Base-by-base conservation (phyloP, 2,329 filamentous ascomycete species). In the Fusarium sororula region DNA sequence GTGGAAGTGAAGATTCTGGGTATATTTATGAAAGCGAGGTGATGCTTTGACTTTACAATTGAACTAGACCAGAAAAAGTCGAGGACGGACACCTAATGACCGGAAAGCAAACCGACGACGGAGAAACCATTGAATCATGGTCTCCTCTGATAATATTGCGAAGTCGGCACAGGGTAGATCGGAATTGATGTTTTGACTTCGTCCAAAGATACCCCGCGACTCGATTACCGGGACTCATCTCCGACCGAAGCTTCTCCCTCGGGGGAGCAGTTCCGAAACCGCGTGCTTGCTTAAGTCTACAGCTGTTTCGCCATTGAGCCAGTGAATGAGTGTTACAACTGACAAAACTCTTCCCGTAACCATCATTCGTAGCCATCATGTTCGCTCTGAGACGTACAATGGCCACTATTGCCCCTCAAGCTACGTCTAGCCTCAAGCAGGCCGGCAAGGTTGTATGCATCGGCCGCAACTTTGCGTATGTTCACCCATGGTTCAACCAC, bases 381-480 rank as follows among this genome's bases (percentile, higher is more conserved):
- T 81, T 81, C 72, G 80, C 73, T 39, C 73, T 85, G 38, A 77
- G 82, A 74, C 78, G 82, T 63, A 79, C 81, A 70, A 80, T 84
- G 78, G 81, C 81, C 68, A 83, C 78, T 22, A 74, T 82, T 81
- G 82, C 83, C 44, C 80, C 85, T 47, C 81, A 84, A 75, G 84
- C 85, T 47, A 82, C 84, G 50, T 83, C 84, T 30, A 70, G 71
- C 45, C 80, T 90, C 63, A 87, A 85, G 79, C 85, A 87, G 59
- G 89, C 90, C 30, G 87, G 89, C 71, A 94, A 98, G 87, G 90
- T 97, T 63, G 93, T 98, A 81, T 98, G 96, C 85, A 97, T 98
- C 81, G 94, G 95, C 77, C 90, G 96, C 79, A 97, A 99, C 87
- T 99, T 98, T 88, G 96, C 95, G 93, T 96, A 84, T 82, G 92